A percentile compares a stretch with the other conserved stretches of the same genome.
These are phyloP conservation scores for Blastobotrys aristatus DNA, from an alignment of 1,139 yeast genomes.

Conservation along the genomic window DNA sequence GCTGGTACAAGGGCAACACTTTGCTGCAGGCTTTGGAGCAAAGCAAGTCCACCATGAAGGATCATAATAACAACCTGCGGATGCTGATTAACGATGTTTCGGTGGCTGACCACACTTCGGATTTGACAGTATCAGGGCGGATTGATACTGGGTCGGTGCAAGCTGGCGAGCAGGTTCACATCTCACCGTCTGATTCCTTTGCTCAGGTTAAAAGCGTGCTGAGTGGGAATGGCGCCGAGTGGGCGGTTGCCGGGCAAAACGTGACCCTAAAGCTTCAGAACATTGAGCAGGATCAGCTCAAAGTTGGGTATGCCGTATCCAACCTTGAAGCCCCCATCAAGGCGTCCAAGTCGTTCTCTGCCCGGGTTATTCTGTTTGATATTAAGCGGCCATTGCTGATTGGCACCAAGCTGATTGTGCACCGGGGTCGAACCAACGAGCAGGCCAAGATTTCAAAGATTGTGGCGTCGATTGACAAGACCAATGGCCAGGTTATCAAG, in stretches of 20 bases:
- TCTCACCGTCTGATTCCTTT: conserved; percentile 47
- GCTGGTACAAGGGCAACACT: conserved; percentile 66
- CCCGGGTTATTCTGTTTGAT: conserved; percentile 63
- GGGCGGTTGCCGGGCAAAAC: conserved; percentile 69
- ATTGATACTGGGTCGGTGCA: conserved; percentile 71
- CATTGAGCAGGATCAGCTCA: conserved; percentile 47
- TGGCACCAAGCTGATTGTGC: conserved; percentile 78
- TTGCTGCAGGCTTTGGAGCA: conserved; percentile 50
- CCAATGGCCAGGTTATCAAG: conserved; percentile 41
- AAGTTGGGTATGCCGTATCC: conserved; percentile 71
- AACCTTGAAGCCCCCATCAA: conserved; percentile 45
- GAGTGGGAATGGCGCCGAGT: conserved; percentile 18
- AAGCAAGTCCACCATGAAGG: conserved; percentile 22
- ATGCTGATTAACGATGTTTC: conserved; percentile 41
- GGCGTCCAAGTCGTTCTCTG: conserved; percentile 48
- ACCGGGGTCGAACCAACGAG: conserved; percentile 73
- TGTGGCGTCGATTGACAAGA: conserved; percentile 44
- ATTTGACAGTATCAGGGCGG: conserved; percentile 59
- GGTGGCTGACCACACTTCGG: conserved; percentile 29
- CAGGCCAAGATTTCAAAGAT: conserved; percentile 67
- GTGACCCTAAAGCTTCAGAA: conserved; percentile 55
- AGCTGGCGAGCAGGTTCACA: conserved; percentile 63
- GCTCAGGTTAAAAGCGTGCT: conserved; percentile 43
- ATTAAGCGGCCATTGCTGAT: conserved; percentile 67
- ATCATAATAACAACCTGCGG: conserved; percentile 34